phyloP scores from a whole-genome alignment of 1,284 basidiomycete species.

The Ceratobasidium sp. region DNA sequence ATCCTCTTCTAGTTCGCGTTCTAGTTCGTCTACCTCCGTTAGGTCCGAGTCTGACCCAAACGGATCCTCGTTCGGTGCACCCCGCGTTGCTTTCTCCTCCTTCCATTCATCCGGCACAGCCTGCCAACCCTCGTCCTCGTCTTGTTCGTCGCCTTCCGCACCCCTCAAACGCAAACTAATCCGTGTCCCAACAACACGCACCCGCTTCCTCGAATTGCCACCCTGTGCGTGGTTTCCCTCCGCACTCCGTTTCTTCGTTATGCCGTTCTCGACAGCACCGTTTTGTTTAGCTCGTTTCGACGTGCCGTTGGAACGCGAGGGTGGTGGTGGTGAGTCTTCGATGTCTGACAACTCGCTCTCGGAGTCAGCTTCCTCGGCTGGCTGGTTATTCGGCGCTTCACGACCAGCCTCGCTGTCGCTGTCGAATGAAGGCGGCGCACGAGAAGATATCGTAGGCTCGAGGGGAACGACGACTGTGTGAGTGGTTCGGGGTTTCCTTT shows the following conservation, averaged over 20 bases:
- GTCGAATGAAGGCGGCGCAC: conserved; percentile 11
- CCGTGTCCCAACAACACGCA: conserved; percentile 62
- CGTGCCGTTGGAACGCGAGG: not conserved
- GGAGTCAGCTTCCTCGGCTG: not conserved
- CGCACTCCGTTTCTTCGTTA: conserved; percentile 71
- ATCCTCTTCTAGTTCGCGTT: conserved; percentile 43
- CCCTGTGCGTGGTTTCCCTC: conserved; percentile 67
- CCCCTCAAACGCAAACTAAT: conserved; percentile 73
- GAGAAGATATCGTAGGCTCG: conserved; percentile 23
- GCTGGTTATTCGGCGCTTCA: not conserved
- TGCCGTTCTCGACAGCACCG: conserved; percentile 51
- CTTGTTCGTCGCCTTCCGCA: conserved; percentile 43
- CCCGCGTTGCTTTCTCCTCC: conserved; percentile 8
- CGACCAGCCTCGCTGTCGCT: conserved; percentile 7
- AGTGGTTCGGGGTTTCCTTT: conserved; percentile 52
- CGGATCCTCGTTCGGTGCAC: conserved; percentile 31
- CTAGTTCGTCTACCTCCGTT: conserved; percentile 49
- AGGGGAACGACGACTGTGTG: conserved; percentile 27
- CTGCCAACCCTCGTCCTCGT: conserved; percentile 19
- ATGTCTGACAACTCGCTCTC: conserved; percentile 11
- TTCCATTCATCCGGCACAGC: conserved; percentile 18
- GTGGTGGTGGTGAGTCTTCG: conserved; percentile 43
- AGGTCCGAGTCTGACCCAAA: conserved; percentile 48
- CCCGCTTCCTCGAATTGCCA: conserved; percentile 57
- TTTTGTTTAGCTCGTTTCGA: conserved; percentile 33